A percentile compares a stretch with the other conserved stretches of the same genome.
Conservation (phyloP, 2,329 filamentous ascomycete species). For the Exophiala xenobiotica region DNA sequence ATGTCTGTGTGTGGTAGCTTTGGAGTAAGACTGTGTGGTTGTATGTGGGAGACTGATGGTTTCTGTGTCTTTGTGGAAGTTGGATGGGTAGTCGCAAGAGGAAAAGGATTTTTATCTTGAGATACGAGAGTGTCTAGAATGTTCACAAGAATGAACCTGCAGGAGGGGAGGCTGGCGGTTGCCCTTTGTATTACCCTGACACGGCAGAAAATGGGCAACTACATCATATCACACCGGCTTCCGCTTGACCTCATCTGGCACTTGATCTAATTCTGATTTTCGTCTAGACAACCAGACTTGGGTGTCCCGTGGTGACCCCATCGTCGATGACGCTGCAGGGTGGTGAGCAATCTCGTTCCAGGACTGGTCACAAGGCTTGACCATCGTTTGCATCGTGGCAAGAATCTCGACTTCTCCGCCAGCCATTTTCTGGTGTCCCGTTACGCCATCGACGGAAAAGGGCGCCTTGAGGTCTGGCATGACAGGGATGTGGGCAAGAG, state of each 20-base stretch:
- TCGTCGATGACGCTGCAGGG: background rate
- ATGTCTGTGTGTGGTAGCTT: constrained; percentile 37
- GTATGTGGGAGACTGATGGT: constrained; percentile 9
- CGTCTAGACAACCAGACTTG: too few relatives aligned
- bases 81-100: too few relatives aligned
- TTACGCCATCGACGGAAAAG: background rate
- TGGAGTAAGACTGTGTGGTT: constrained; percentile 7
- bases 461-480: background rate
- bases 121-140: constrained; percentile 13
- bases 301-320: too few relatives aligned
- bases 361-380: too few relatives aligned
- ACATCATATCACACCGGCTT: constrained; percentile 3
- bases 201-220: constrained; percentile 5
- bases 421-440: background rate
- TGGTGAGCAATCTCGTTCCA: background rate
- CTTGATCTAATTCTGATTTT: too few relatives aligned
- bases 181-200: constrained; percentile 5
- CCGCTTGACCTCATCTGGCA: background rate
- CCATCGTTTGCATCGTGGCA: background rate
- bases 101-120: constrained; percentile 5
- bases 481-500: constrained; percentile 3
- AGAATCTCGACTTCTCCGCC: background rate
- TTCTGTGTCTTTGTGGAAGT: background rate
- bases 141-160: constrained; percentile 6
- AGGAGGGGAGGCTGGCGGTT: constrained; percentile 6